Base-by-base conservation (phyloP, 2,329 filamentous ascomycete genomes). In the Hypoxylon sp. region DNA sequence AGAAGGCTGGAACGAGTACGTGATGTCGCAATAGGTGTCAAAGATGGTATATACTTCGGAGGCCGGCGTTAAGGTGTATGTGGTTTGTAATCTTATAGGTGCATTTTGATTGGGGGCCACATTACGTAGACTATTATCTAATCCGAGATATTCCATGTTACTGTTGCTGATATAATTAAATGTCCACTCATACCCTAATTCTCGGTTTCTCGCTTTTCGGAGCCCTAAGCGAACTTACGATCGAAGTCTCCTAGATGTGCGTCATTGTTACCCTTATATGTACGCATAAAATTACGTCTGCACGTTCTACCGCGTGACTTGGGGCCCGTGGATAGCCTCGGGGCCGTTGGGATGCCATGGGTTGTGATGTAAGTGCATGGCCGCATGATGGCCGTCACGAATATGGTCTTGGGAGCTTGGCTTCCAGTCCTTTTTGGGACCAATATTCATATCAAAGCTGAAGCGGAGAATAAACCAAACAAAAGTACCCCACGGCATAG, bases 1-100 rank as follows among this genome's bases (percentile, higher is more conserved):
- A 43, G 70, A 73, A 28, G 60, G 61, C 17, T 73, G 72, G 68
- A 62, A 30, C 52, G 56, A 68, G 45, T 61, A 59, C 43, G 52
- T 41, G 43, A 49, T 52, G 50, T 46, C 45, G 52, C 65, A 58
- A 53, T 43, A 19, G 32, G 41, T 49, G 28, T 48, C 60, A 34
- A 65, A 62, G 34, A 43, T 23, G 46, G 56, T 58, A 58, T 63
- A 65, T 55, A 60, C 46, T 32, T 57, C 60, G 56, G 51, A 51
- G 41, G 23, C 32, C 43, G 56, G 60, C 57, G 57, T 68, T 60
- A 50, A 36, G 65, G 52, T 60, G 51, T 19, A 58, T 49, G 28
- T 36, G 28, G 28, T 45, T 23, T 23, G 19, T 30, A 21, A 55
- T 59, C 19, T 49, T 43, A 64, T 51, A 49, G 55, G 60, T 55